These are phyloP conservation scores for Apiospora saccharicola DNA, from an alignment of 2,329 filamentous ascomycete genomes.

Conservation along the genomic window DNA sequence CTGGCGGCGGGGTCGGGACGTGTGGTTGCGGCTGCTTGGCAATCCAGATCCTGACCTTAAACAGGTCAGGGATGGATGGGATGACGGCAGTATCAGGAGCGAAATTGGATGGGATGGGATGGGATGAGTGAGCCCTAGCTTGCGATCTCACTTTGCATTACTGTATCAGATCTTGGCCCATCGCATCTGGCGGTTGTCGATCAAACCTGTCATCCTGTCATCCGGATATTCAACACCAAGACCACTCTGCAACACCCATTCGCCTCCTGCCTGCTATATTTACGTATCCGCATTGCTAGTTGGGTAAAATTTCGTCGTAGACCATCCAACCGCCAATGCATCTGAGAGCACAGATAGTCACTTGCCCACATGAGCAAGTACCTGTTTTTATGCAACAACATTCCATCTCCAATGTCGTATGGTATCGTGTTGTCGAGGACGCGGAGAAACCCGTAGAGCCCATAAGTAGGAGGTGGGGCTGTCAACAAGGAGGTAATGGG, in stretches of 20 bases:
- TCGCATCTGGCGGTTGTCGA: constrained; percentile 15
- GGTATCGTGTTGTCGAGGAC: background rate
- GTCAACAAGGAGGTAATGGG: background rate
- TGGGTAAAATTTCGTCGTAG: background rate
- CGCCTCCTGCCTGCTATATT: background rate
- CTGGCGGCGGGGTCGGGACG: background rate
- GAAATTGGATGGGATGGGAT: background rate
- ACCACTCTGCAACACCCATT: background rate
- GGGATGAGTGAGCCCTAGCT: constrained; percentile 9
- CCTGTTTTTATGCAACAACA: background rate
- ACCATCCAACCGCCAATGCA: background rate
- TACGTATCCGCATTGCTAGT: background rate
- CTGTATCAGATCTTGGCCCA: constrained; percentile 16
- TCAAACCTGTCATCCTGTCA: constrained; percentile 21
- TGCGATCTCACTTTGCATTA: constrained; percentile 7
- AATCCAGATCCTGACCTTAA: constrained; percentile 6
- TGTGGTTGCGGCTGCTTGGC: constrained; percentile 11
- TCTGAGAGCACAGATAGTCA: background rate
- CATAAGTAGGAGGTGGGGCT: background rate
- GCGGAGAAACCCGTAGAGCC: background rate
- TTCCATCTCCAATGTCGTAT: background rate
- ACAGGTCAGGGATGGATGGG: constrained; percentile 1
- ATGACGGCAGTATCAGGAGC: background rate
- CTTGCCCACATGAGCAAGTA: constrained; percentile 3
- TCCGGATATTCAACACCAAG: background rate